These are phyloP conservation scores for Aspergillus brunneoviolaceus DNA, from an alignment of 2,329 filamentous ascomycete species.

Conservation along the genomic window DNA sequence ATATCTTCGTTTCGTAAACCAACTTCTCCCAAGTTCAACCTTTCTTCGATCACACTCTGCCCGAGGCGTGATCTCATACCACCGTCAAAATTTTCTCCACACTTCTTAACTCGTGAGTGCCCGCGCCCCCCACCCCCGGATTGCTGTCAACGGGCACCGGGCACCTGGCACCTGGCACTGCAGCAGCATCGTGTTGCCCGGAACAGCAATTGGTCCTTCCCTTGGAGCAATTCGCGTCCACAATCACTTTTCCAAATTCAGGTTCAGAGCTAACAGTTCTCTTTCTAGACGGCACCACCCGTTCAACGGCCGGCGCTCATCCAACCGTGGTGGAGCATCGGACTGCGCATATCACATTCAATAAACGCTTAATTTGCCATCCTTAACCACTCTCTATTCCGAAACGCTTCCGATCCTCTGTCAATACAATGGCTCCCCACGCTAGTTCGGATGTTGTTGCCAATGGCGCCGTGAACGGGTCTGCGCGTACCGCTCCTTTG, in stretches of 20 bases:
- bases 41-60: constrained; percentile 50
- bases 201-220: constrained; percentile 4
- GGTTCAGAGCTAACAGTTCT: neutral
- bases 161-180: too few species aligned
- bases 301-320: constrained; percentile 95
- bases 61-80: constrained; percentile 58
- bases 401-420: constrained; percentile 21
- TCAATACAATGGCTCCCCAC: constrained; percentile 83
- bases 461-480: constrained; percentile 57
- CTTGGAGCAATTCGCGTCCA: neutral
- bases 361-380: constrained; percentile 49
- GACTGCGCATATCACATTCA: constrained; percentile 50
- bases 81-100: constrained; percentile 98
- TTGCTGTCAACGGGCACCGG: neutral
- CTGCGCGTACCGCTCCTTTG: constrained; percentile 51
- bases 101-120: constrained; percentile 87
- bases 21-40: constrained; percentile 28
- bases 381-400: constrained; percentile 27
- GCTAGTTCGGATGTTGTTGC: constrained; percentile 61
- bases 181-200: neutral
- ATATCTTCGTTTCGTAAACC: constrained; percentile 18
- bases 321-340: constrained; percentile 78
- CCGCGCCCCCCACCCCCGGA: constrained; percentile 1
- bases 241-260: neutral
- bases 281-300: constrained; percentile 77